Percentiles rank a stretch among this genome's conserved stretches.
phyloP scores from a whole-genome alignment of 2,329 filamentous ascomycete species.

The Neonectria ditissima region DNA sequence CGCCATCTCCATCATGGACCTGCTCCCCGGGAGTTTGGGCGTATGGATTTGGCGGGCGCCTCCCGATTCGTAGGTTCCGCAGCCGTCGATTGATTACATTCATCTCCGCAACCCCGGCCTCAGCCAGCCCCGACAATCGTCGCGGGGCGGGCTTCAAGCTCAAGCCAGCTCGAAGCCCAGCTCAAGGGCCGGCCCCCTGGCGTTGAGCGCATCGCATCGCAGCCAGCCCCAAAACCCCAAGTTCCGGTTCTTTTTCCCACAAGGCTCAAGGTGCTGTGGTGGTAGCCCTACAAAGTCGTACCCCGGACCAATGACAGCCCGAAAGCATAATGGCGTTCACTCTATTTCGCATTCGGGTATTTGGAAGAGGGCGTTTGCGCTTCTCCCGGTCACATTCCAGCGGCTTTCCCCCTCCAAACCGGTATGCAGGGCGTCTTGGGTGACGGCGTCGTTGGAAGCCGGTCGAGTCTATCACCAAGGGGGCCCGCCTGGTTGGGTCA shows the following conservation, averaged over 20 bases:
- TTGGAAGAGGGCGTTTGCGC: background rate
- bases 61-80: constrained; percentile 28
- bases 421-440: background rate
- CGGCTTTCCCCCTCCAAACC: background rate
- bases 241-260: background rate
- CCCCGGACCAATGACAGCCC: background rate
- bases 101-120: constrained; percentile 16
- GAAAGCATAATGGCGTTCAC: background rate
- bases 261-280: background rate
- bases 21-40: background rate
- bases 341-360: background rate
- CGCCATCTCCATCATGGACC: background rate
- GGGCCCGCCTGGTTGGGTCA: background rate
- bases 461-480: background rate
- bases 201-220: no score
- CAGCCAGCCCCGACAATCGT: constrained; percentile 16
- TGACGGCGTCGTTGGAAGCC: background rate
- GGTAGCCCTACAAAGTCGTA: background rate
- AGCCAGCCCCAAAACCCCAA: no score
- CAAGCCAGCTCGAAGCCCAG: background rate
- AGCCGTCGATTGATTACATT: constrained; percentile 14
- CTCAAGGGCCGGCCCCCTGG: no score
- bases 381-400: background rate
- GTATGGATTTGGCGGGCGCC: constrained; percentile 7
- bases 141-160: background rate